Conservation (phyloP, 2,329 filamentous ascomycete genomes). For the Paramyrothecium sp. region DNA sequence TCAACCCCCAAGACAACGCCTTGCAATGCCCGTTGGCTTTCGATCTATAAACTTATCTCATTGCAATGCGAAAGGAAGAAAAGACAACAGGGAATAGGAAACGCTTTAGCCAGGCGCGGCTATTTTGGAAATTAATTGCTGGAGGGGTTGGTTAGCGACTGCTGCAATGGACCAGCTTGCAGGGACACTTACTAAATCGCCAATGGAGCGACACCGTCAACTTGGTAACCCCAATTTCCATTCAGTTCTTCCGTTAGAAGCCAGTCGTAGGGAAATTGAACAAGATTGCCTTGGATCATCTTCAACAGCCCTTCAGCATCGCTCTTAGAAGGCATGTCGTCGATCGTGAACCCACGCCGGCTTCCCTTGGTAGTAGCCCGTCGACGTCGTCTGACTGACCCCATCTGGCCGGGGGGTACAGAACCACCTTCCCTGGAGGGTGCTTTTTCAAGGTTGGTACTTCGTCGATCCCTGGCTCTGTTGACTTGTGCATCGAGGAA, state of each 20-base stretch:
- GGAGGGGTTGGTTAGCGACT: neutral
- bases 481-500: constrained; percentile 33
- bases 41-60: neutral
- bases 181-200: constrained; percentile 82
- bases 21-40: neutral
- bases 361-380: constrained; percentile 70
- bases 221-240: constrained; percentile 94
- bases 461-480: constrained; percentile 45
- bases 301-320: constrained; percentile 81
- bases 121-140: neutral
- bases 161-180: neutral
- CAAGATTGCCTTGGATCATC: constrained; percentile 82
- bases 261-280: constrained; percentile 96
- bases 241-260: constrained; percentile 86
- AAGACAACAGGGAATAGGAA: neutral
- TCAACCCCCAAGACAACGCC: neutral
- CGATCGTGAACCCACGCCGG: constrained; percentile 62
- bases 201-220: constrained; percentile 92
- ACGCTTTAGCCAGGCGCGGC: neutral
- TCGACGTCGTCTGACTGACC: constrained; percentile 60
- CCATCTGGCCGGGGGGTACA: constrained; percentile 30
- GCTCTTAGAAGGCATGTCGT: constrained; percentile 72
- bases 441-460: constrained; percentile 52
- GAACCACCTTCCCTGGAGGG: constrained; percentile 31
- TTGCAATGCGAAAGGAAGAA: neutral